Evolutionary conservation across 129 eudicot genomes (phyloP).

Genomic region (Heracleum sosnowskyi): DNA sequence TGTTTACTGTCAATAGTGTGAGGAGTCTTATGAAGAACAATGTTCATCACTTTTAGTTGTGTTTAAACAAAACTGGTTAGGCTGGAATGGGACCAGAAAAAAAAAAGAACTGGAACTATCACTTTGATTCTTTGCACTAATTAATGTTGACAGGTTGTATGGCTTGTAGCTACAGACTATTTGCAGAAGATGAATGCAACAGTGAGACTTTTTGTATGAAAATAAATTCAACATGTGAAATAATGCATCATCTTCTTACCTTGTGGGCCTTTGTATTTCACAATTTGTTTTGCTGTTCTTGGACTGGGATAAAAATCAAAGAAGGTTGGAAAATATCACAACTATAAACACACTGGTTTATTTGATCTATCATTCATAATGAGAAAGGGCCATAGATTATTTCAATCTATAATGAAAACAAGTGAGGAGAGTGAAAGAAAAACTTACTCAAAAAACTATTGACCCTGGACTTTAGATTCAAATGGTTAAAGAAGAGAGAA

Average conservation of each 20-base stretch:
- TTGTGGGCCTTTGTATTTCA: slow-evolving; percentile 55
- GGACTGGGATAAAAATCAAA: slow-evolving; percentile 19
- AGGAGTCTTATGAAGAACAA: not conserved
- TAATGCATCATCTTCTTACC: slow-evolving; percentile 44
- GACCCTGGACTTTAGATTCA: slow-evolving; percentile 26
- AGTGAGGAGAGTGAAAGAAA: slow-evolving; percentile 20
- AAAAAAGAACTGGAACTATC: slow-evolving; percentile 21
- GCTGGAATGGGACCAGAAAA: slow-evolving; percentile 18
- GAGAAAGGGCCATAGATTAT: slow-evolving; percentile 1
- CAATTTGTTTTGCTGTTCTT: slow-evolving; percentile 23
- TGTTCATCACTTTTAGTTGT: slow-evolving; percentile 4
- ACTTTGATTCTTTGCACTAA: slow-evolving; percentile 38
- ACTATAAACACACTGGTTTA: slow-evolving; percentile 1
- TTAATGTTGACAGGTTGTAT: slow-evolving; percentile 19
- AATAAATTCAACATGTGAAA: slow-evolving; percentile 36
- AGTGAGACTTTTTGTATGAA: slow-evolving; percentile 28
- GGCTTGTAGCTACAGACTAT: slow-evolving; percentile 22
- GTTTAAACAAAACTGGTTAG: slow-evolving; percentile 16
- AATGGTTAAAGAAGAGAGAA: slow-evolving; percentile 11
- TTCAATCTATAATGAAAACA: slow-evolving; percentile 20
- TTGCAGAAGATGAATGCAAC: slow-evolving; percentile 47
- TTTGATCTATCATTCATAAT: slow-evolving; percentile 15
- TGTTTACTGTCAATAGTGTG: slow-evolving; percentile 2
- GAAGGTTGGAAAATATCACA: too few relatives aligned
- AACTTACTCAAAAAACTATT: slow-evolving; percentile 12